Evolutionary conservation across 345 rosid genomes (phyloP).

Genomic region (Eucalyptus curtisii): DNA sequence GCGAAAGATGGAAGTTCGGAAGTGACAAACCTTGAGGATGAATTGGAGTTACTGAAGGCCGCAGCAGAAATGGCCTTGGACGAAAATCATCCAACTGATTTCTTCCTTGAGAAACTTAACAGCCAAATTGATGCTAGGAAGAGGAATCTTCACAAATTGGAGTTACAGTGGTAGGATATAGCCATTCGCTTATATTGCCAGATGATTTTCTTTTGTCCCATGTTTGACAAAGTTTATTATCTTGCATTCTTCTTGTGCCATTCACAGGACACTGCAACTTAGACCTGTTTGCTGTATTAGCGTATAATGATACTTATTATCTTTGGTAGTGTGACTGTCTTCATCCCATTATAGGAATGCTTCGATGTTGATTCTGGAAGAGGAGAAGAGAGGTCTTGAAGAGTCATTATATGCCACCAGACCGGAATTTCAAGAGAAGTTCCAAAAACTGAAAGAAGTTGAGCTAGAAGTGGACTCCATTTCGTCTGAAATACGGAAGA

Average conservation of each 20-base stretch:
- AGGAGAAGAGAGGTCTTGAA: slow-evolving; percentile 41
- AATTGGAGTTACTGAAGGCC: slow-evolving; percentile 36
- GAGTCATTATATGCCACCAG: slow-evolving; percentile 38
- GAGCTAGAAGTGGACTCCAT: slow-evolving; percentile 35
- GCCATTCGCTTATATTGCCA: not conserved
- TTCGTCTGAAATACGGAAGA: slow-evolving; percentile 40
- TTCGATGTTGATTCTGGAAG: slow-evolving; percentile 32
- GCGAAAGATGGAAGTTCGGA: slow-evolving; percentile 23
- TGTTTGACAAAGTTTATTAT: not conserved
- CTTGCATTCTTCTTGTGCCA: not conserved
- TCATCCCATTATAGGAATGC: slow-evolving; percentile 33
- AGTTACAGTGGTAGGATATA: slow-evolving; percentile 40
- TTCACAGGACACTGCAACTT: not conserved
- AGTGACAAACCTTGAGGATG: slow-evolving; percentile 28
- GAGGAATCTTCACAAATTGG: slow-evolving; percentile 21
- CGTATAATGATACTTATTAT: not conserved
- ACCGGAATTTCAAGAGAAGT: slow-evolving; percentile 43
- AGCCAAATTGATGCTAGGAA: slow-evolving; percentile 26
- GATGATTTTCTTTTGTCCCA: not conserved
- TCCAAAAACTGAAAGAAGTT: slow-evolving; percentile 40
- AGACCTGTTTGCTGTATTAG: not conserved
- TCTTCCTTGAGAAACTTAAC: slow-evolving; percentile 36
- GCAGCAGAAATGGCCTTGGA: slow-evolving; percentile 49
- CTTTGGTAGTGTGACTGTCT: not conserved
- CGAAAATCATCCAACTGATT: slow-evolving; percentile 26